Evolutionary conservation across 2,329 filamentous ascomycete genomes (phyloP), one percentile per base, ranked within the genome.

Genomic region (Endothia cerciana): DNA sequence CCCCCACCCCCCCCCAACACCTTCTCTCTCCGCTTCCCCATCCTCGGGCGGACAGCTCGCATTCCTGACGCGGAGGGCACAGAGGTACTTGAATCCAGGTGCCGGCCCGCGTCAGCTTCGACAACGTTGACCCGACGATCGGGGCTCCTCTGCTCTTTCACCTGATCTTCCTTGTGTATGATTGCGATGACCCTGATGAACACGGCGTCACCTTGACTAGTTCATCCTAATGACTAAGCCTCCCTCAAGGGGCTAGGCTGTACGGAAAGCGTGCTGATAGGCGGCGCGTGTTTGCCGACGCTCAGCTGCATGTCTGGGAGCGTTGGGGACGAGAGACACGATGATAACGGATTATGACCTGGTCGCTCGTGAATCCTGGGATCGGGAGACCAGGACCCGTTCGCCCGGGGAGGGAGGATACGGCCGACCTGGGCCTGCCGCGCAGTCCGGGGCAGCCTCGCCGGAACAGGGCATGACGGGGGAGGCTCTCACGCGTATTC

Each of bases 101-200:
- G 51, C 8, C 51, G 8, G 30, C 30, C 51, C 3, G 17, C 28
- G 30, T 33, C 30, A 10, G 3, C 10, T 10, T 22, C 30, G 19
- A 55, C 30, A 36, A n/a, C 51, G 19, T 19, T 19, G 51, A 55
- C 51, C 36, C 17, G 17, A 36, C 13, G 47, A 51, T 49, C 8
- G 22, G 10, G 19, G 17, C 17, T 10, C 45, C 22, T 25, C 47
- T 51, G 47, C 47, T 28, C 47, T 51, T 51, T 36, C 22, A 30
- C 47, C 22, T 30, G 47, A 51, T 51, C 22, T 51, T 7, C 45
- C 25, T 11, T 25, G 4, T 25, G 51, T 55, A 55, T 22, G 30
- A 55, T 19, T 55, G 30, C 28, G 51, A 55, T 36, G 51, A 55
- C 30, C n/a, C 36, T 25, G 36, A 55, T 36, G 51, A n/a, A 55